phyloP scores from a whole-genome alignment of 148 eudicot species.

The Beta vulgaris region DNA sequence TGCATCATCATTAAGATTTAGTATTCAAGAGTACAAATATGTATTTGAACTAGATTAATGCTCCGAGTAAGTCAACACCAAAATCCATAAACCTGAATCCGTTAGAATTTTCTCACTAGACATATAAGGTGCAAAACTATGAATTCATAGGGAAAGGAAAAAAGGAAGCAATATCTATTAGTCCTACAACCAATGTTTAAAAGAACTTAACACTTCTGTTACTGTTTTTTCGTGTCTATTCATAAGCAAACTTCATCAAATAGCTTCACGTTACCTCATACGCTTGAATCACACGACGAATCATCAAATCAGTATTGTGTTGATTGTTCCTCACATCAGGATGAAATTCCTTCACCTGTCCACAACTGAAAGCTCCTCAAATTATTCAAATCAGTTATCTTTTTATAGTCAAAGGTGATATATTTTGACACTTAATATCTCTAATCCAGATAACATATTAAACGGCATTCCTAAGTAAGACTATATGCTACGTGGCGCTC shows the following conservation, averaged over 20 bases:
- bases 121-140: background rate
- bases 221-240: background rate
- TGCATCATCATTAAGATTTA: slow-evolving; percentile 35
- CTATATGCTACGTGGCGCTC: no score
- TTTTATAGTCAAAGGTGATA: background rate
- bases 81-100: background rate
- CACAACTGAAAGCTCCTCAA: background rate
- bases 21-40: background rate
- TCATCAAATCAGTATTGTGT: slow-evolving; percentile 62
- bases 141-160: background rate
- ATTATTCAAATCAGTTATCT: no score
- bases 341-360: slow-evolving; percentile 90
- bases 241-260: background rate
- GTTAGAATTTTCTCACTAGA: background rate
- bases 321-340: slow-evolving; percentile 72
- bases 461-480: no score
- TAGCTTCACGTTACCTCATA: slow-evolving; percentile 55
- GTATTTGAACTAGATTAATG: background rate
- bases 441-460: no score
- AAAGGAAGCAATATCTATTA: no score
- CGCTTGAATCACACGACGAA: slow-evolving; percentile 80
- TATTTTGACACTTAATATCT: background rate
- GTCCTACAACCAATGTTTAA: no score
- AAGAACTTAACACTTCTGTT: no score
- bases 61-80: background rate